phyloP scores from a whole-genome alignment of 208 protist genomes.

The Cochliopodium minus region DNA sequence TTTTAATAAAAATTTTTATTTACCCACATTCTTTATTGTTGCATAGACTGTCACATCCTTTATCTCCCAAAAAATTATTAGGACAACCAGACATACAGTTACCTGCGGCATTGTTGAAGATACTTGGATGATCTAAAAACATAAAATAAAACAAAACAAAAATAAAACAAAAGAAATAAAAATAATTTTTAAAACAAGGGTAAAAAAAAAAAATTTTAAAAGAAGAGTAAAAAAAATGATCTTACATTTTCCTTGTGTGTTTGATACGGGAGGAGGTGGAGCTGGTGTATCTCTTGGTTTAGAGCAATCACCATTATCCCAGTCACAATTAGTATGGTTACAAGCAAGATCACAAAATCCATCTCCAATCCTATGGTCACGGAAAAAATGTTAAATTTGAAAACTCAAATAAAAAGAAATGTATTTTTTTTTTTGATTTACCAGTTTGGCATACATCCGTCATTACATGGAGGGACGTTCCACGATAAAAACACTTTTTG shows the following conservation, averaged over 20 bases:
- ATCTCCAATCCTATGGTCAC: conserved; percentile 31
- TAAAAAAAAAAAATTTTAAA: background rate
- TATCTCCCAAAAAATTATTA: conserved; percentile 45
- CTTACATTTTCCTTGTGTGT: background rate
- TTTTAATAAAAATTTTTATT: background rate
- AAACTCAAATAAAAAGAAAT: background rate
- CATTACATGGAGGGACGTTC: conserved; percentile 54
- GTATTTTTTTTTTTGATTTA: conserved; percentile 23
- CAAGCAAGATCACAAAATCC: conserved; percentile 46
- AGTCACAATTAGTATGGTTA: conserved; percentile 37
- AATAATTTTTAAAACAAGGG: background rate
- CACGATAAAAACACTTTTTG: conserved; percentile 58
- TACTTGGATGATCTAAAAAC: background rate
- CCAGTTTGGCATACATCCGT: conserved; percentile 45
- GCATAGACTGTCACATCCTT: conserved; percentile 33
- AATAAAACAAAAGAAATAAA: background rate
- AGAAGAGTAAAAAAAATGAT: background rate
- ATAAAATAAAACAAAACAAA: background rate
- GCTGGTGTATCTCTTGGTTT: background rate
- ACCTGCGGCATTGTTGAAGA: background rate
- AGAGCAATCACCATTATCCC: conserved; percentile 48
- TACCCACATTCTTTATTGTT: conserved; percentile 9
- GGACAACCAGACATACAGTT: conserved; percentile 24
- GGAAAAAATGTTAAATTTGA: background rate
- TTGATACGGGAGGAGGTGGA: background rate